A percentile compares a stretch with the other conserved stretches of the same genome.
Conservation (phyloP, 305 asterid species). For the Fraxinus latifolia region DNA sequence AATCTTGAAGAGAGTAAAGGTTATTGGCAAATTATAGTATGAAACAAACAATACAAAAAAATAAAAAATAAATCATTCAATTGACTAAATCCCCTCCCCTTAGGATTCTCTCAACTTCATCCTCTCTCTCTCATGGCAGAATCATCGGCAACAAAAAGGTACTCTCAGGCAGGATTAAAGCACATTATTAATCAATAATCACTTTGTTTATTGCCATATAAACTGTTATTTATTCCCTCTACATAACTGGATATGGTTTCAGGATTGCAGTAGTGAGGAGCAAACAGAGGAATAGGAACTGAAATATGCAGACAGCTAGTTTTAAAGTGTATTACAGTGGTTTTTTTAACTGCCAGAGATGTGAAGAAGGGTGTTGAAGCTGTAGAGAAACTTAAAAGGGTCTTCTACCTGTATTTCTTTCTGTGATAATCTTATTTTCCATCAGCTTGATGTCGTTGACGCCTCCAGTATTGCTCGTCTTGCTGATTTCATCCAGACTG, state of each 20-base stretch:
- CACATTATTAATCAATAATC: neutral
- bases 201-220: neutral
- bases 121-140: neutral
- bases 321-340: constrained; percentile 32
- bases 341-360: constrained; percentile 38
- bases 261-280: constrained; percentile 46
- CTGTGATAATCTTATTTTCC: constrained; percentile 30
- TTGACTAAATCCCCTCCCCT: neutral
- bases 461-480: constrained; percentile 29
- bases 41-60: neutral
- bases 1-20: neutral
- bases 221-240: neutral
- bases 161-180: neutral
- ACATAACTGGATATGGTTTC: neutral
- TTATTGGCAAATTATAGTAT: neutral
- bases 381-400: constrained; percentile 28
- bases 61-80: neutral
- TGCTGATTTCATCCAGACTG: constrained; percentile 29
- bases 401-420: neutral
- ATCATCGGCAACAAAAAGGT: neutral
- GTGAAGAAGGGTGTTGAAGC: constrained; percentile 38
- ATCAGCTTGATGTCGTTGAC: constrained; percentile 38
- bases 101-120: neutral
- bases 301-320: constrained; percentile 38
- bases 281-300: constrained; percentile 42